Percentiles rank a stretch among this genome's conserved stretches.
Conservation (phyloP, 345 rosid species). For the Linum trigynum region DNA sequence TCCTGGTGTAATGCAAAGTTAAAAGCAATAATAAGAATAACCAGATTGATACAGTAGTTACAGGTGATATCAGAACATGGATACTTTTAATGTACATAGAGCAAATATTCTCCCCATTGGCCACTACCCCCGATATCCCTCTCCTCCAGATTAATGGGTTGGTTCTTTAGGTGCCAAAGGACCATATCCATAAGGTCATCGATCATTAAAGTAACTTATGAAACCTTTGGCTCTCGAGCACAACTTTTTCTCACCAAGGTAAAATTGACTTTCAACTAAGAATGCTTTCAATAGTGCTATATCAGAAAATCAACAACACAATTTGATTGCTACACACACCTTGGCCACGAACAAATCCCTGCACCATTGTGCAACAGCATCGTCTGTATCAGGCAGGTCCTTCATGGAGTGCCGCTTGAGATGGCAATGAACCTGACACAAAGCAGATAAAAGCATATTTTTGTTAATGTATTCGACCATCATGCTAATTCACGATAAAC, state of each 20-base stretch:
- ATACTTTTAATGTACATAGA: too few relatives aligned
- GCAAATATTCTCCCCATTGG: too few relatives aligned
- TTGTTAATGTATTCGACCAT: too few relatives aligned
- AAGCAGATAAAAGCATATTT: not conserved
- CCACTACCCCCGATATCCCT: too few relatives aligned
- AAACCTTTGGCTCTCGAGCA: not conserved
- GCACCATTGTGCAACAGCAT: slow-evolving; percentile 30
- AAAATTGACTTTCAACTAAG: not conserved
- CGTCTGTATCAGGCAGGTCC: slow-evolving; percentile 26
- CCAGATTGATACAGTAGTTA: not conserved
- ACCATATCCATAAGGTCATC: too few relatives aligned
- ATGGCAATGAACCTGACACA: slow-evolving; percentile 20
- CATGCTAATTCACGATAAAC: too few relatives aligned
- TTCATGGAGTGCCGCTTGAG: slow-evolving; percentile 23
- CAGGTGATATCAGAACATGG: not conserved
- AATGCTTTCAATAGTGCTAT: not conserved
- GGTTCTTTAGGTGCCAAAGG: too few relatives aligned
- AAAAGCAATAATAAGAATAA: not conserved
- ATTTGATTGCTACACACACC: slow-evolving; percentile 10
- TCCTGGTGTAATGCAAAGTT: slow-evolving; percentile 15
- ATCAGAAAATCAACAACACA: not conserved
- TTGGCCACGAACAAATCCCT: slow-evolving; percentile 27
- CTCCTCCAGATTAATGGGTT: too few relatives aligned
- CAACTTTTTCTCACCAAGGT: not conserved
- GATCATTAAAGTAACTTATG: not conserved